Evolutionary conservation across 805 yeast genomes (phyloP).

Genomic region (Candida saitoana): DNA sequence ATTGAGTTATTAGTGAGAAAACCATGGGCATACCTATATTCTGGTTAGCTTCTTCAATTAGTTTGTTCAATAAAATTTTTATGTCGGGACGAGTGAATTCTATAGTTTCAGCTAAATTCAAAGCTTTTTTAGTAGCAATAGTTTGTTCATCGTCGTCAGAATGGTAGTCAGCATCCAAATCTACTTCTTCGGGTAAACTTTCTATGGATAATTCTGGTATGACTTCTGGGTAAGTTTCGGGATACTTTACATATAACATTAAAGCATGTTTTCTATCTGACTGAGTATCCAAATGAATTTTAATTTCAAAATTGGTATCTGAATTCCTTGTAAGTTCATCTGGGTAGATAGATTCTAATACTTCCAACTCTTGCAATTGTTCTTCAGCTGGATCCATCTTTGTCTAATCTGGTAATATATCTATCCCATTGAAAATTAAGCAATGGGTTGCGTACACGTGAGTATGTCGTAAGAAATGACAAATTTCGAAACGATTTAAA

Average conservation of each 20-base stretch:
- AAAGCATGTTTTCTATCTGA: constrained; percentile 57
- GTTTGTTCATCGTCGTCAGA: constrained; percentile 46
- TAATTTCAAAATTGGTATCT: constrained; percentile 47
- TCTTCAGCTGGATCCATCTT: constrained; percentile 79
- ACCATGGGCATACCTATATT: constrained; percentile 90
- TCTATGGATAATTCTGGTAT: constrained; percentile 55
- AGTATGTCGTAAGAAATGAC: constrained; percentile 1
- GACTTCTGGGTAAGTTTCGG: constrained; percentile 77
- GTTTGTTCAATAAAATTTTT: constrained; percentile 32
- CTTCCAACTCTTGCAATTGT: constrained; percentile 85
- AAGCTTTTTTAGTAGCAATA: constrained; percentile 38
- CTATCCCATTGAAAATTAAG: not conserved
- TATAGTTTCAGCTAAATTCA: constrained; percentile 55
- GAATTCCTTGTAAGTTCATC: constrained; percentile 64
- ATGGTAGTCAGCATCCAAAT: constrained; percentile 26
- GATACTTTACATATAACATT: constrained; percentile 59
- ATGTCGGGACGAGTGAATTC: constrained; percentile 51
- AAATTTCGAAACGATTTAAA: no score
- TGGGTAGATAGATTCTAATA: constrained; percentile 86
- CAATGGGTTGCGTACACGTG: not conserved
- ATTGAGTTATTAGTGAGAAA: constrained; percentile 69
- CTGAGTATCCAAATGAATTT: constrained; percentile 62
- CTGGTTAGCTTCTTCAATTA: constrained; percentile 62
- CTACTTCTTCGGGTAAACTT: constrained; percentile 21
- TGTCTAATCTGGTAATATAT: no score